These are phyloP conservation scores for Daedaleopsis nitida DNA, from an alignment of 768 basidiomycete species.

Conservation along the genomic window DNA sequence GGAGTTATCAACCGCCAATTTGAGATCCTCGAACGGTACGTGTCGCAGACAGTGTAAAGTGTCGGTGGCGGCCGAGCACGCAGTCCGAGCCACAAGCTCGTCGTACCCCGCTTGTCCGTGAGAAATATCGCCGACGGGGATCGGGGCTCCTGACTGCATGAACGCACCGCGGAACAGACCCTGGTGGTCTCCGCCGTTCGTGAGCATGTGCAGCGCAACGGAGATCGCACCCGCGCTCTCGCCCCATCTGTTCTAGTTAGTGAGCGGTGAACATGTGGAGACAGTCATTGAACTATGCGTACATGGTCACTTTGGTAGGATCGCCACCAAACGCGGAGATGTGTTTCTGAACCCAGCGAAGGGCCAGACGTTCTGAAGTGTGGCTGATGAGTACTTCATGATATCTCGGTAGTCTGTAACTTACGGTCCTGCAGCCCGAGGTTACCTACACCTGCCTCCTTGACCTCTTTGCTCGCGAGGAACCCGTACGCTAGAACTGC, in stretches of 20 bases:
- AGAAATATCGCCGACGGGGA: neutral
- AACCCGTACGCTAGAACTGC: slow-evolving; percentile 19
- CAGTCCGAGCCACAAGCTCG: slow-evolving; percentile 37
- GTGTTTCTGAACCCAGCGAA: slow-evolving; percentile 47
- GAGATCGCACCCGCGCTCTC: slow-evolving; percentile 41
- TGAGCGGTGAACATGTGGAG: neutral
- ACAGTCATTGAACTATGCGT: neutral
- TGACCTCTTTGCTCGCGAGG: slow-evolving; percentile 24
- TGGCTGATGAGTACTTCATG: too few relatives aligned
- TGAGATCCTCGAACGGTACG: slow-evolving; percentile 33
- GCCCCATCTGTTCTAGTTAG: slow-evolving; percentile 31
- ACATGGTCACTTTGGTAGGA: slow-evolving; percentile 45
- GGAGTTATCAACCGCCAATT: slow-evolving; percentile 34
- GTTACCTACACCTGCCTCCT: slow-evolving; percentile 30
- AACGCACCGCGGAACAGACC: slow-evolving; percentile 35
- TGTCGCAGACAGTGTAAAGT: slow-evolving; percentile 44
- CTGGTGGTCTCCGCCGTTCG: slow-evolving; percentile 24
- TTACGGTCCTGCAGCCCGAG: slow-evolving; percentile 43
- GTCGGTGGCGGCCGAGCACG: slow-evolving; percentile 36
- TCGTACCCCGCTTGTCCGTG: slow-evolving; percentile 35
- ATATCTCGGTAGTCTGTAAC: slow-evolving; percentile 11
- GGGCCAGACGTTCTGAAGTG: slow-evolving; percentile 36
- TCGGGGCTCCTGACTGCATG: slow-evolving; percentile 31
- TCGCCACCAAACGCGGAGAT: slow-evolving; percentile 47
- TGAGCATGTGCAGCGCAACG: slow-evolving; percentile 30